Evolutionary conservation across 2,329 filamentous ascomycete genomes (phyloP).

Genomic region (Pseudopithomyces maydicus): DNA sequence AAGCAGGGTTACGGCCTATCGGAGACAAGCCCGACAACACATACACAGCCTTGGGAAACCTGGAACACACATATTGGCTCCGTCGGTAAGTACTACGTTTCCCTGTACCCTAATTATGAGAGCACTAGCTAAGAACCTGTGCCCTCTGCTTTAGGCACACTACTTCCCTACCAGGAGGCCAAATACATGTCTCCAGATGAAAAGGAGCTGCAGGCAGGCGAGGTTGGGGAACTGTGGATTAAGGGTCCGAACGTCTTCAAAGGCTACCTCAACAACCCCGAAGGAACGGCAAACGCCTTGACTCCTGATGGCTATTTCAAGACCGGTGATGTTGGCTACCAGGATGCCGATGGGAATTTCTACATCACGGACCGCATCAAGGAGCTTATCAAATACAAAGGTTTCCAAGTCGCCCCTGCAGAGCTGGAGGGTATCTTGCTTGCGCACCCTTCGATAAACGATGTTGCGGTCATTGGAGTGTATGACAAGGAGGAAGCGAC

Average conservation of each 20-base stretch:
- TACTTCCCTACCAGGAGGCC: conserved; percentile 79
- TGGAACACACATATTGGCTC: conserved; percentile 79
- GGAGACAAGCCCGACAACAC: conserved; percentile 82
- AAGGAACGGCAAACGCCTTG: conserved; percentile 72
- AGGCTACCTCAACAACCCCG: conserved; percentile 76
- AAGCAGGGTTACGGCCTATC: conserved; percentile 94
- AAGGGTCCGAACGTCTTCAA: conserved; percentile 80
- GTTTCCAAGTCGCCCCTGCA: conserved; percentile 55
- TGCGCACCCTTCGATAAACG: conserved; percentile 48
- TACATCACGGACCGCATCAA: conserved; percentile 81
- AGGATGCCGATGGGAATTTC: conserved; percentile 78
- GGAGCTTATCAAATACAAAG: conserved; percentile 51
- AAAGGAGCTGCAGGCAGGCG: conserved; percentile 65
- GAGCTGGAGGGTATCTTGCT: conserved; percentile 54
- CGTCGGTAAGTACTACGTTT: conserved; percentile 54
- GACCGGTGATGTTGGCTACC: conserved; percentile 84
- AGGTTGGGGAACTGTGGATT: conserved; percentile 67
- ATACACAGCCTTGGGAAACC: conserved; percentile 73
- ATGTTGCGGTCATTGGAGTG: conserved; percentile 53
- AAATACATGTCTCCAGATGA: conserved; percentile 73
- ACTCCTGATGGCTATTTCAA: conserved; percentile 84
- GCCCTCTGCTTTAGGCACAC: conserved; percentile 50
- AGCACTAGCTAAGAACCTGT: too few species aligned
- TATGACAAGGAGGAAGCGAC: conserved; percentile 53
- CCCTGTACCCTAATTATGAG: too few species aligned